Conservation (phyloP, 768 basidiomycete species). For the Cystobasidium onofrii region DNA sequence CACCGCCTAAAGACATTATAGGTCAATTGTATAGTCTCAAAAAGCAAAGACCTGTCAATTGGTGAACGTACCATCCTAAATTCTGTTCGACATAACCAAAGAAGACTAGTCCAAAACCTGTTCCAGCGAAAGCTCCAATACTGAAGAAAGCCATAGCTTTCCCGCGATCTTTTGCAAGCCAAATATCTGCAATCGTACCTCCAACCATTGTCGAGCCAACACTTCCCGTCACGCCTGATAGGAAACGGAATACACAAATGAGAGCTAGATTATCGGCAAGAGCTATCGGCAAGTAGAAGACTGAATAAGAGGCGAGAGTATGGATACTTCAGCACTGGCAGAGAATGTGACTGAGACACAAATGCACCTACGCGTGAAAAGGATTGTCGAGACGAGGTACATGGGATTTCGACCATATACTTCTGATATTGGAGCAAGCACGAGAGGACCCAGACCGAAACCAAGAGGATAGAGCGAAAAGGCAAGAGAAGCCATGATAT, state of each 20-base stretch:
- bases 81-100: slow-evolving; percentile 32
- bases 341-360: not conserved
- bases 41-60: too few species aligned
- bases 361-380: slow-evolving; percentile 17
- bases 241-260: slow-evolving; percentile 30
- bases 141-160: slow-evolving; percentile 31
- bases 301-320: not conserved
- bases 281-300: slow-evolving; percentile 19
- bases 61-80: slow-evolving; percentile 7
- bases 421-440: slow-evolving; percentile 21
- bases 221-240: slow-evolving; percentile 24
- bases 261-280: slow-evolving; percentile 5
- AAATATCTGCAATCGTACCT: slow-evolving; percentile 30
- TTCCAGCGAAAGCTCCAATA: slow-evolving; percentile 30
- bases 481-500: slow-evolving; percentile 17
- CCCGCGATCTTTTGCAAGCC: slow-evolving; percentile 22
- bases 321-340: not conserved
- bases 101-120: slow-evolving; percentile 23
- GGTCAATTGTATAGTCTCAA: too few species aligned
- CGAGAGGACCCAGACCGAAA: slow-evolving; percentile 24
- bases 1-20: slow-evolving; percentile 72
- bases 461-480: slow-evolving; percentile 17
- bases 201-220: slow-evolving; percentile 27
- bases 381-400: slow-evolving; percentile 11
- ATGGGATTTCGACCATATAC: slow-evolving; percentile 25